Base-by-base conservation (phyloP, 1,139 yeast genomes). In the Pichia sp. region DNA sequence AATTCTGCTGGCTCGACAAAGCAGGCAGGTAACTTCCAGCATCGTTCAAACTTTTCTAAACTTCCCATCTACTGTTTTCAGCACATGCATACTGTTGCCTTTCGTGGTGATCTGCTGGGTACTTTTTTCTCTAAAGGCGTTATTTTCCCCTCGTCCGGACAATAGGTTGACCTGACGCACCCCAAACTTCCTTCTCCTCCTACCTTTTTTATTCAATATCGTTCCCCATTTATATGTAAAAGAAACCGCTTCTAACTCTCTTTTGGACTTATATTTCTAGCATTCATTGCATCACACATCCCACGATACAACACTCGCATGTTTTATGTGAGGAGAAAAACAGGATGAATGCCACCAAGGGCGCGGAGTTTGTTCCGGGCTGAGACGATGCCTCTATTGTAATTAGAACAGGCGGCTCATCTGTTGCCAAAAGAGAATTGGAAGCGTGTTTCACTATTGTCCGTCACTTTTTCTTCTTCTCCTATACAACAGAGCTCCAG, bases 91-190 rank as follows among this genome's bases (percentile, higher is more conserved):
- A 10, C 34, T 41, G 7, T 31, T 49, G n/a, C 51, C 51, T 19
- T 49, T 49, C 23, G 19, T 49, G 5, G 11, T 49, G 10, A 15
- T 49, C 11, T 49, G 51, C 30, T 49, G 46, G 46, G 15, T 34
- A 15, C n/a, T 29, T 5, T 49, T 49, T n/a, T n/a, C 45, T 4
- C 38, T 48, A 10, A 48, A 48, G 16, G 29, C 49, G 13, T 15
- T 41, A 10, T 42, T 19, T 16, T 42, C 45, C n/a, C n/a, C 41
- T 36, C n/a, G 16, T 36, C 8, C 41, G 16, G 8, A 36, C n/a
- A n/a, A n/a, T 36, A 15, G 41, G 16, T n/a, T n/a, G n/a, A 6
- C n/a, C 41, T 36, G 41, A 36, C n/a, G n/a, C 41, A 36, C 16
- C 16, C 13, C 41, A n/a, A 36, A 15, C 3, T 44, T 44, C 16